A percentile compares a stretch with the other conserved stretches of the same genome.
These are phyloP conservation scores for Vitis cinerea DNA, from an alignment of 164 flowering plant species.

Conservation along the genomic window DNA sequence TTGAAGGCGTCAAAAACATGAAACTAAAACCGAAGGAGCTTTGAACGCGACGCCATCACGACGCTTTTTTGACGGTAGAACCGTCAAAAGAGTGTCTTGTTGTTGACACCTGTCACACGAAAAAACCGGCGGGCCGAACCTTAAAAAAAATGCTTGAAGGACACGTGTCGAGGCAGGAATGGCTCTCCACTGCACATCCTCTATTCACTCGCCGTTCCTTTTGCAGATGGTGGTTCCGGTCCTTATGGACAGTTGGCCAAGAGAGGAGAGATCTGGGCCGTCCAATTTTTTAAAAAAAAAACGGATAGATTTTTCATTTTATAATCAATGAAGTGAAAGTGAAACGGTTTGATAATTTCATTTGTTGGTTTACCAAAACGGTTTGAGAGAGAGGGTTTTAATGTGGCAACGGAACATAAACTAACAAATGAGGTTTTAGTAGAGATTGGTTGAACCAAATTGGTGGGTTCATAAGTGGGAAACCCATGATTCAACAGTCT, in stretches of 20 bases:
- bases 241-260: background rate
- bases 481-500: background rate
- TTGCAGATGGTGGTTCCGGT: conserved; percentile 7
- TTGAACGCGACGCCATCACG: conserved; percentile 7
- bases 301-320: background rate
- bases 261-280: background rate
- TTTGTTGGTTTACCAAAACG: background rate
- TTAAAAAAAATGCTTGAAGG: background rate
- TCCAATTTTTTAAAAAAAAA: background rate
- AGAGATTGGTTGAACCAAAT: background rate
- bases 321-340: background rate
- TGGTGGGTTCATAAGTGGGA: background rate
- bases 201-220: conserved; percentile 17
- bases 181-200: background rate
- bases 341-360: background rate
- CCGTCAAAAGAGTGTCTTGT: conserved; percentile 7
- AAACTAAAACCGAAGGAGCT: background rate
- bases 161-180: conserved; percentile 7
- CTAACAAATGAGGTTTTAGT: background rate
- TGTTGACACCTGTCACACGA: conserved; percentile 21
- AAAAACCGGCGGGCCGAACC: conserved; percentile 13
- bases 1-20: conserved; percentile 2
- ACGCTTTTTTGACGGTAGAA: conserved; percentile 6
- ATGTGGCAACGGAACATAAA: background rate
- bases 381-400: background rate